A percentile compares a stretch with the other conserved stretches of the same genome.
phyloP scores from a whole-genome alignment of 495 filamentous ascomycete species.

The Penicillium argentinense region DNA sequence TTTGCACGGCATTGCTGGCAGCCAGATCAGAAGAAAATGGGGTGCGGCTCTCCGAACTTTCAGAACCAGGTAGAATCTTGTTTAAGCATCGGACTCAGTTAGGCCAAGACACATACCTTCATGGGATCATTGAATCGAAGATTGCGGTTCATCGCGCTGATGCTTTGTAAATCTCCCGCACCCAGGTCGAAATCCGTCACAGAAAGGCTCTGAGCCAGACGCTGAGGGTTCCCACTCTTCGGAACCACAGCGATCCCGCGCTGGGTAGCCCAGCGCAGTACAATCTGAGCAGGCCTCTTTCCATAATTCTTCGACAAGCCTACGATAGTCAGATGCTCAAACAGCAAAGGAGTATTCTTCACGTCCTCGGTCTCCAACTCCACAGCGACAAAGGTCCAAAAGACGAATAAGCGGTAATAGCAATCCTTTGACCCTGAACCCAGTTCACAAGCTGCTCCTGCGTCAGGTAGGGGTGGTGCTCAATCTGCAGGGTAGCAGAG shows the following conservation, averaged over 20 bases:
- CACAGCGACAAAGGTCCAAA: conserved; percentile 77
- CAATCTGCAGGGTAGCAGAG: conserved; percentile 82
- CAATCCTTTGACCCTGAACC: conserved; percentile 67
- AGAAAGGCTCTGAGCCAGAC: conserved; percentile 54
- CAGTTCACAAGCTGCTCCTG: conserved; percentile 72
- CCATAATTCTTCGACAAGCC: conserved; percentile 63
- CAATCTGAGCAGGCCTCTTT: conserved; percentile 75
- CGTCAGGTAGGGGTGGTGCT: conserved; percentile 90
- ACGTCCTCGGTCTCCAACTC: conserved; percentile 65
- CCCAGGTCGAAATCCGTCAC: conserved; percentile 63
- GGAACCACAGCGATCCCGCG: conserved; percentile 80
- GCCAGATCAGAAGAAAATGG: no score
- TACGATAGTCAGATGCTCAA: conserved; percentile 65
- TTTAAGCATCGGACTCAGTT: no score
- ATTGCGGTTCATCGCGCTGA: conserved; percentile 61
- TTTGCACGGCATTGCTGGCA: no score
- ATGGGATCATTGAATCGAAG: conserved; percentile 78
- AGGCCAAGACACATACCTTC: background rate
- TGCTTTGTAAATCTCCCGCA: conserved; percentile 61
- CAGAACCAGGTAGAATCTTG: no score
- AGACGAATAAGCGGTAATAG: conserved; percentile 82
- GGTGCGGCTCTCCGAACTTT: no score
- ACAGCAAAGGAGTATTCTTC: conserved; percentile 60
- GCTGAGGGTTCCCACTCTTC: conserved; percentile 65
- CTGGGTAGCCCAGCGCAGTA: conserved; percentile 89